phyloP scores from a whole-genome alignment of 176 grass and related monocot species.

The Secale cereale region DNA sequence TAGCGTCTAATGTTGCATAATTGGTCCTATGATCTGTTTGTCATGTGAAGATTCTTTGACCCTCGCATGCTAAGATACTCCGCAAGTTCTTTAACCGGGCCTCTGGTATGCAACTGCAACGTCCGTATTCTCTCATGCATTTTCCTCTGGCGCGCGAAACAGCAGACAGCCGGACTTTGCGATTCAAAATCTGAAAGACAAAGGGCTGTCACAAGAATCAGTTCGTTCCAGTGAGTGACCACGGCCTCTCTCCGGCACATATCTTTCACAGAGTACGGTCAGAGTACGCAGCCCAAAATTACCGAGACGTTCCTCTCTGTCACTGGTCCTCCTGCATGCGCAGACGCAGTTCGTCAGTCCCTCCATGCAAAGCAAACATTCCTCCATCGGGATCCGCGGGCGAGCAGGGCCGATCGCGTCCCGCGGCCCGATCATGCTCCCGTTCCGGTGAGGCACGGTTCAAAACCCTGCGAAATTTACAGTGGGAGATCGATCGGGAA shows the following conservation, averaged over 20 bases:
- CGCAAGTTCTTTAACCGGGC: not conserved
- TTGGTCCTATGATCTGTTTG: not conserved
- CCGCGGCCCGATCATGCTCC: not conserved
- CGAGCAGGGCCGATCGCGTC: too few relatives aligned
- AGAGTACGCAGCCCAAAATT: not conserved
- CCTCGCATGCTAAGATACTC: not conserved
- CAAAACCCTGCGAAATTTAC: not conserved
- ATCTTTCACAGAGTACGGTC: too few relatives aligned
- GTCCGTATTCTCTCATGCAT: too few relatives aligned
- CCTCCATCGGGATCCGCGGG: not conserved
- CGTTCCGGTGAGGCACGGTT: not conserved
- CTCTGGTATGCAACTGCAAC: too few relatives aligned
- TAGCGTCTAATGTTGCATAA: too few relatives aligned
- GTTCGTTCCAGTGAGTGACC: too few relatives aligned
- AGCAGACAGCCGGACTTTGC: not conserved
- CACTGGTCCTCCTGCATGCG: not conserved
- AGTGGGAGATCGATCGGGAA: not conserved
- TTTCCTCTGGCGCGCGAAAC: too few relatives aligned
- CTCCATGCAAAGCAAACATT: too few relatives aligned
- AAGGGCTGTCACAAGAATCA: conserved; percentile 10
- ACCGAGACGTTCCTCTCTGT: conserved; percentile 17
- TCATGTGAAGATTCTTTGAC: not conserved
- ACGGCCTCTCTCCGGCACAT: too few relatives aligned
- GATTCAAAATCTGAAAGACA: not conserved
- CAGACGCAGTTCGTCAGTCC: not conserved